Base-by-base conservation (phyloP, 2,329 filamentous ascomycete genomes). In the Colletotrichum sansevieriae region DNA sequence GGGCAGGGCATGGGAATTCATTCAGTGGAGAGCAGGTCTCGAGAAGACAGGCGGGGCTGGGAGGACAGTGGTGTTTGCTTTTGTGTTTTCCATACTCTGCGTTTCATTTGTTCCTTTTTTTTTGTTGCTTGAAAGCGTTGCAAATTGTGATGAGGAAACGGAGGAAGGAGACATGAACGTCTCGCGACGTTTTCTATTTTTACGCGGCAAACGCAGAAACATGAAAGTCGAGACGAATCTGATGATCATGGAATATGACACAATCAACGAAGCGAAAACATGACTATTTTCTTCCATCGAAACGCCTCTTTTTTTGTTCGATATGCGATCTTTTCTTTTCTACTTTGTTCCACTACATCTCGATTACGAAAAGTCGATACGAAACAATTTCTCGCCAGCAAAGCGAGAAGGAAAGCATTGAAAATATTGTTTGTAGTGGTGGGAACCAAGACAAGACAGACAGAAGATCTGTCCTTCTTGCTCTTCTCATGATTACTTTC, bases 11-110 rank as follows among this genome's bases (percentile, higher is more conserved):
- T 25, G 67, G 51, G 43, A 55, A 35, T 12, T 39, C 37, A 39
- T 39, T 39, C 15, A 51, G 55, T 56, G 65, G 68, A 68, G 64
- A 71, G 65, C 66, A 65, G 69, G 69, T 70, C 65, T 71, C 69
- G 29, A 70, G 57, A 29, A 54, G 49, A 54, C 29, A n/a, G 29
- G 43, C 43, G n/a, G 43, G 8, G 29, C 29, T 8, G 29, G 29
- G 29, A 29, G 29, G 25, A 15, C 25, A 29, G 20, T 37, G 43
- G 54, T 71, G 41, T 68, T 66, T 69, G 37, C 20, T 39, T 51
- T 59, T 22, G 22, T 25, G n/a, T 12, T 15, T 47, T 37, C 11
- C 15, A 9, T 15, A 35, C 18, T 49, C 7, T 49, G 25, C 15
- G 22, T 60, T 25, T 39, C 29, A 10, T 60, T 51, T 51, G 33